Conservation (phyloP, 2,329 filamentous ascomycete genomes). For the Hysterium pulicare region DNA sequence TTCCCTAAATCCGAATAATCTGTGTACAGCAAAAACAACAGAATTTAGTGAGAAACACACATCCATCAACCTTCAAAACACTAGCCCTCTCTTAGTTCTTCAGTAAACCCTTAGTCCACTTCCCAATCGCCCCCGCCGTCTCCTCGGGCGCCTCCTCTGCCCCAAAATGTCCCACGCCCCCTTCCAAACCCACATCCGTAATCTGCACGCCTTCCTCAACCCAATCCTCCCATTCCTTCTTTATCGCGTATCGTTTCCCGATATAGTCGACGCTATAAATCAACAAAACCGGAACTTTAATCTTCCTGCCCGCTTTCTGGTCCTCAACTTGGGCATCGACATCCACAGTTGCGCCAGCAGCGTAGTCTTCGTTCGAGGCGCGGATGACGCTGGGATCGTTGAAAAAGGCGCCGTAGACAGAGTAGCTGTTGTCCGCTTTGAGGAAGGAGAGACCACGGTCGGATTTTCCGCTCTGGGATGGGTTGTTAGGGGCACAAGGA, state of each 20-base stretch:
- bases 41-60: too few species aligned
- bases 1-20: too few species aligned
- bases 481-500: not conserved
- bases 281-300: constrained; percentile 48
- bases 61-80: too few species aligned
- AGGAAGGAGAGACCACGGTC: constrained; percentile 9
- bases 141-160: constrained; percentile 52
- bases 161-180: constrained; percentile 56
- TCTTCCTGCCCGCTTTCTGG: constrained; percentile 40
- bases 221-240: constrained; percentile 49
- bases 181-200: constrained; percentile 46
- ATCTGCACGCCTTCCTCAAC: constrained; percentile 46
- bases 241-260: constrained; percentile 49
- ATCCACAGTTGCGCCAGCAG: constrained; percentile 52
- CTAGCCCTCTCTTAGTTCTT: too few species aligned
- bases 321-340: constrained; percentile 51
- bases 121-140: constrained; percentile 40
- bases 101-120: constrained; percentile 20
- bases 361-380: constrained; percentile 56
- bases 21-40: too few species aligned
- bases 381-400: constrained; percentile 43
- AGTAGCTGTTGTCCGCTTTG: constrained; percentile 28
- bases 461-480: not conserved
- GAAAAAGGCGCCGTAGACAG: constrained; percentile 44
- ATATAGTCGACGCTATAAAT: constrained; percentile 52